phyloP scores from a whole-genome alignment of 1,284 basidiomycete genomes.

The Leccinum variabile region DNA sequence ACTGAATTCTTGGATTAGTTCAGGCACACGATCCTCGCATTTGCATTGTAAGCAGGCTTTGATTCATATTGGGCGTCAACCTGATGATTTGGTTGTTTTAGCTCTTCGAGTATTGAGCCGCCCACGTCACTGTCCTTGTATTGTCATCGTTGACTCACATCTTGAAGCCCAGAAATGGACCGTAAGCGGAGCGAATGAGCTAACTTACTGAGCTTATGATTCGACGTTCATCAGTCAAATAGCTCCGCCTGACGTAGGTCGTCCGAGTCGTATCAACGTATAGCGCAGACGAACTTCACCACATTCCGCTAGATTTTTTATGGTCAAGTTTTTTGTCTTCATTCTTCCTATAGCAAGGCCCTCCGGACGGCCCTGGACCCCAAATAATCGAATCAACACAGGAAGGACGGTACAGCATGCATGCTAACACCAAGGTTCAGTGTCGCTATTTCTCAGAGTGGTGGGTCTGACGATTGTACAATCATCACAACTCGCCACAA shows the following conservation, averaged over 20 bases:
- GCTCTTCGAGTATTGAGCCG: background rate
- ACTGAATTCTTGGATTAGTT: background rate
- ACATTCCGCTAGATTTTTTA: background rate
- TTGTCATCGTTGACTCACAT: background rate
- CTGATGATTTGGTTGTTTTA: background rate
- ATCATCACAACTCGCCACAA: background rate
- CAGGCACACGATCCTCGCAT: background rate
- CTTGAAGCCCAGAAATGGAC: background rate
- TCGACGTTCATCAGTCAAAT: background rate
- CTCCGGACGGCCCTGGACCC: too few species aligned
- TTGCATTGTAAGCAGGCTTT: background rate
- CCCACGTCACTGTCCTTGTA: background rate
- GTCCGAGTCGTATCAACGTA: background rate
- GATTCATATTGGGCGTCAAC: background rate
- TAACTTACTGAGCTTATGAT: background rate
- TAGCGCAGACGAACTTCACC: background rate
- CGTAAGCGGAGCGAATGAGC: background rate
- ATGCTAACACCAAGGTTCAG: background rate
- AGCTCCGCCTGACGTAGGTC: background rate
- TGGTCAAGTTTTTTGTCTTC: background rate
- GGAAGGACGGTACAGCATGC: slow-evolving; percentile 1
- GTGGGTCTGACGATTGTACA: background rate
- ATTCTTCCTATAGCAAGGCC: background rate
- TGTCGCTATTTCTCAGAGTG: background rate
- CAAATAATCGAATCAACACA: too few species aligned